These are phyloP conservation scores for Penicillium fuscoglaucum DNA, from an alignment of 2,329 filamentous ascomycete species.

Conservation along the genomic window DNA sequence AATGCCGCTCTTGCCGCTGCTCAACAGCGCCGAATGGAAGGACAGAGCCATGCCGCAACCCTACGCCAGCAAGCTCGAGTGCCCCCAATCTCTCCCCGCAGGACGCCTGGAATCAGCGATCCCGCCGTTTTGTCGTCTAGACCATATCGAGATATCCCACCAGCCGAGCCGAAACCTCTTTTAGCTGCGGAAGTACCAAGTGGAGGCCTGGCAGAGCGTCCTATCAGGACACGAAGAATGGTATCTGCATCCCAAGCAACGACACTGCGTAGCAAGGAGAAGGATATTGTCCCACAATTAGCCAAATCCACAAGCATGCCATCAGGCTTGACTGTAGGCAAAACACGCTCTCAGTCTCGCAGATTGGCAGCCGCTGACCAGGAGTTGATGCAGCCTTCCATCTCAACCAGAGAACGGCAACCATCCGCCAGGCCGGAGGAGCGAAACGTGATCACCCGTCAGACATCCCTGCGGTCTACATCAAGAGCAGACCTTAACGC, in stretches of 20 bases:
- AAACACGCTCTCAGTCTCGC: constrained; percentile 45
- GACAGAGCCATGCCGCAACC: constrained; percentile 49
- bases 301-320: constrained; percentile 36
- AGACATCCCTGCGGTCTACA: constrained; percentile 19
- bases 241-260: constrained; percentile 37
- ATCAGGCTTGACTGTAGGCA: constrained; percentile 39
- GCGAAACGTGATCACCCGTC: constrained; percentile 10
- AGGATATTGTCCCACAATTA: constrained; percentile 27
- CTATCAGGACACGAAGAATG: constrained; percentile 40
- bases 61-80: constrained; percentile 48
- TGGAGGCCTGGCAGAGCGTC: constrained; percentile 42
- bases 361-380: constrained; percentile 36
- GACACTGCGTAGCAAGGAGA: constrained; percentile 35
- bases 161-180: constrained; percentile 17
- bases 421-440: constrained; percentile 25
- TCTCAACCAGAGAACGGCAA: constrained; percentile 24
- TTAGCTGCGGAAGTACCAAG: constrained; percentile 18
- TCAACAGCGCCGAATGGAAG: constrained; percentile 41
- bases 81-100: constrained; percentile 33
- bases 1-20: constrained; percentile 44
- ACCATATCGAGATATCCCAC: constrained; percentile 21
- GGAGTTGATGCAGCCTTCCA: constrained; percentile 15
- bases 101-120: constrained; percentile 28
- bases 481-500: constrained; percentile 17
- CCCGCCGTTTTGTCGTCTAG: constrained; percentile 18